phyloP scores from a whole-genome alignment of 305 asterid genomes.

The Fraxinus xanthoxyloides region DNA sequence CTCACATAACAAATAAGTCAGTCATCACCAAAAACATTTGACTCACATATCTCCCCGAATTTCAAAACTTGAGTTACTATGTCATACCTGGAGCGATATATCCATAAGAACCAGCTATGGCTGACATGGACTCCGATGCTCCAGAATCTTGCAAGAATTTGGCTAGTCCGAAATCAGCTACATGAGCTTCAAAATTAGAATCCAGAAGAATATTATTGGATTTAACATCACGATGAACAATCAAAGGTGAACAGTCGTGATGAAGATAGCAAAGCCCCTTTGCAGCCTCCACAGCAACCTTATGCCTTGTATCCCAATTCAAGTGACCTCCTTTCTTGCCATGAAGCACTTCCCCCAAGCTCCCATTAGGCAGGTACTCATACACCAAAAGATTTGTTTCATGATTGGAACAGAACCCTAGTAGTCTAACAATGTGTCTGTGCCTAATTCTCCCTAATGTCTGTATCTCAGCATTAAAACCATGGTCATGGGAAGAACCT shows the following conservation, averaged over 20 bases:
- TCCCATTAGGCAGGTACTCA: constrained; percentile 92
- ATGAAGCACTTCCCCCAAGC: constrained; percentile 85
- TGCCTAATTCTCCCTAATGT: constrained; percentile 90
- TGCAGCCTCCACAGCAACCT: constrained; percentile 82
- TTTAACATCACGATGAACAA: constrained; percentile 86
- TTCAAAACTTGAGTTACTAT: background rate
- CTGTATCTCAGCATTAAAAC: constrained; percentile 91
- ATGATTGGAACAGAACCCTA: constrained; percentile 86
- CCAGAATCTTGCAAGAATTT: constrained; percentile 92
- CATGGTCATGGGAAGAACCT: constrained; percentile 87
- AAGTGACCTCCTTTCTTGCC: constrained; percentile 94
- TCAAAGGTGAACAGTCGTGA: constrained; percentile 91
- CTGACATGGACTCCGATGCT: constrained; percentile 93
- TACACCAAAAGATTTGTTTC: constrained; percentile 85
- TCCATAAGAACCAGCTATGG: constrained; percentile 95
- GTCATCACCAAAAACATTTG: background rate
- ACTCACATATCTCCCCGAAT: background rate
- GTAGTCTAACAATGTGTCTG: constrained; percentile 74
- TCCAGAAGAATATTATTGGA: constrained; percentile 85
- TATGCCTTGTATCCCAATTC: constrained; percentile 81
- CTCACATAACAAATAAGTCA: constrained; percentile 9
- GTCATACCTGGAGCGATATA: constrained; percentile 87
- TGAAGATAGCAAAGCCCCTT: constrained; percentile 96
- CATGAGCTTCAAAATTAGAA: constrained; percentile 85
- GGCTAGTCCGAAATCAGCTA: constrained; percentile 95